Evolutionary conservation across 805 yeast genomes (phyloP).

Genomic region (Candida golubevii): DNA sequence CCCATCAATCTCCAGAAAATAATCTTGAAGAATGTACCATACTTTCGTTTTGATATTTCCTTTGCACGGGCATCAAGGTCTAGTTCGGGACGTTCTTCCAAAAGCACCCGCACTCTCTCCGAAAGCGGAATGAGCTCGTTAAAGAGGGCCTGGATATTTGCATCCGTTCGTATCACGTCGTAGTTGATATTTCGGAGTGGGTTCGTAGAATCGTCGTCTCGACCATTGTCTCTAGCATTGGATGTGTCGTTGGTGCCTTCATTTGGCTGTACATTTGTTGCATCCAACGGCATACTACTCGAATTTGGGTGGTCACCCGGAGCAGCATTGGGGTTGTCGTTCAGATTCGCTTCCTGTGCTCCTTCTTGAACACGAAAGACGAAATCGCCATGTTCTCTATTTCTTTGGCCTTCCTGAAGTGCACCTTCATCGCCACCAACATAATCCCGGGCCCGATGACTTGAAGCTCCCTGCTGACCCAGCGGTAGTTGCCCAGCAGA

Average conservation of each 20-base stretch:
- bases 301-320: neutral
- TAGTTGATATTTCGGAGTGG: slow-evolving; percentile 19
- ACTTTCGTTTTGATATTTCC: slow-evolving; percentile 32
- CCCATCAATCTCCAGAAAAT: slow-evolving; percentile 59
- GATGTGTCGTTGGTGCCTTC: neutral
- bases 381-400: neutral
- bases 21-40: slow-evolving; percentile 25
- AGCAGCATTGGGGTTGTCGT: neutral
- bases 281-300: neutral
- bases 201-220: neutral
- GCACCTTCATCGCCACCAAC: neutral
- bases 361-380: neutral
- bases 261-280: neutral
- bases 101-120: slow-evolving; percentile 41
- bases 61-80: slow-evolving; percentile 45
- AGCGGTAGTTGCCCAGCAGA: neutral
- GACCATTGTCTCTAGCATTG: neutral
- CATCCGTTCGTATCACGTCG: slow-evolving; percentile 34
- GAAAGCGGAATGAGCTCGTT: slow-evolving; percentile 39
- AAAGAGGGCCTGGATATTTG: slow-evolving; percentile 32
- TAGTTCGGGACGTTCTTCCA: slow-evolving; percentile 26
- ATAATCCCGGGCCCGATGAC: neutral
- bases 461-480: neutral
- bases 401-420: neutral
- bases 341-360: neutral